Evolutionary conservation across 2,329 filamentous ascomycete genomes (phyloP).

Genomic region (Lachnum nothofagi): DNA sequence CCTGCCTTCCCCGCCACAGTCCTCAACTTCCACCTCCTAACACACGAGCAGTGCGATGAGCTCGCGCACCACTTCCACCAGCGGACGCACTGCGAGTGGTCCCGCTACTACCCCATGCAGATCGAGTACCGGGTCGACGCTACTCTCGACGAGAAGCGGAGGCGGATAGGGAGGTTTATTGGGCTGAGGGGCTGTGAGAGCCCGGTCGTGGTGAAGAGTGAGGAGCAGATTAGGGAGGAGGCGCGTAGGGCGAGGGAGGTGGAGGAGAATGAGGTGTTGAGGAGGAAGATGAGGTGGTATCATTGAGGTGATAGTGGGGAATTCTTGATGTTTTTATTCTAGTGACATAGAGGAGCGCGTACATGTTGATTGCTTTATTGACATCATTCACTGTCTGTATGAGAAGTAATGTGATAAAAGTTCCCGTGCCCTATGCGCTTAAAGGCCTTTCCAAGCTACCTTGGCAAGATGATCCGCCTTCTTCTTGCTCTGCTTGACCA

Average conservation of each 20-base stretch:
- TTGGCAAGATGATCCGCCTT: constrained; percentile 91
- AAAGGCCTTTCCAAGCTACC: constrained; percentile 72
- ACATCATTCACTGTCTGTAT: not conserved
- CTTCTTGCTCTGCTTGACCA: constrained; percentile 84
- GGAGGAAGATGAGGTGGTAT: constrained; percentile 25
- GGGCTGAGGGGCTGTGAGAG: constrained; percentile 60
- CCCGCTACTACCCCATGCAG: constrained; percentile 60
- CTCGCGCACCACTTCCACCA: constrained; percentile 72
- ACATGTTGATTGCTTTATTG: too few relatives aligned
- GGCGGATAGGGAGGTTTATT: constrained; percentile 69
- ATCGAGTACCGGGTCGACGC: constrained; percentile 55
- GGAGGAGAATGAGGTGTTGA: constrained; percentile 24
- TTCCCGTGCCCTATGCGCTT: constrained; percentile 13
- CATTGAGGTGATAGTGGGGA: constrained; percentile 1
- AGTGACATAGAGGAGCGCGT: not conserved
- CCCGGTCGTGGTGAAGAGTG: constrained; percentile 32
- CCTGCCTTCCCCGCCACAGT: constrained; percentile 61
- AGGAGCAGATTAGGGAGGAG: constrained; percentile 37
- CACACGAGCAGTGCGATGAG: constrained; percentile 62
- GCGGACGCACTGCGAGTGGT: constrained; percentile 51
- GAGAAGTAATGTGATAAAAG: not conserved
- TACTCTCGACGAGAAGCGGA: constrained; percentile 57
- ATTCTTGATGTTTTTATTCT: too few relatives aligned
- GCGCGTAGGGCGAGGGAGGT: constrained; percentile 35
- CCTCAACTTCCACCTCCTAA: constrained; percentile 69